A percentile compares a stretch with the other conserved stretches of the same genome.
Evolutionary conservation across 257 asterid species (phyloP).

Genomic region (Forsythia suspensa): DNA sequence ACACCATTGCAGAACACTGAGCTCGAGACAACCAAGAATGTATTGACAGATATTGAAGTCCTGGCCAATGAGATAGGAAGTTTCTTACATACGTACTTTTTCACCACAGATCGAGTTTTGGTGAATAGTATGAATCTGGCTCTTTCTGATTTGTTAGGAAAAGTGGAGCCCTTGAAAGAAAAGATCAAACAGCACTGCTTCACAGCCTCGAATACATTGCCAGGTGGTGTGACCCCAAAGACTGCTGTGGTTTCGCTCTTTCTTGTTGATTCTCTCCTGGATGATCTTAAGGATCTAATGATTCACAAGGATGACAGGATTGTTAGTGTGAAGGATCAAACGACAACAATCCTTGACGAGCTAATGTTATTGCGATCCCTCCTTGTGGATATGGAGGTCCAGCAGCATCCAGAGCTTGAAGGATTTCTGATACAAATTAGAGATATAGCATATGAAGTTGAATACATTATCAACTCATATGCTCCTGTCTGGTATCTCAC

Average conservation of each 20-base stretch:
- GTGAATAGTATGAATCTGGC: not conserved
- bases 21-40: not conserved
- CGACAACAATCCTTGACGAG: not conserved
- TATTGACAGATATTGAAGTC: not conserved
- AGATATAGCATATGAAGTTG: conserved; percentile 24
- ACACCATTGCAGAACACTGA: conserved; percentile 12
- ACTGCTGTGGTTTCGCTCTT: not conserved
- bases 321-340: conserved; percentile 9
- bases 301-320: not conserved
- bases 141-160: conserved; percentile 7
- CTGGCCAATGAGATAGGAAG: not conserved
- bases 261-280: too few relatives aligned
- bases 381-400: not conserved
- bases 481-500: too few relatives aligned
- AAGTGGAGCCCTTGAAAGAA: conserved; percentile 2
- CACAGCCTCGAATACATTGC: not conserved
- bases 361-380: not conserved
- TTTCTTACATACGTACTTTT: conserved; percentile 15
- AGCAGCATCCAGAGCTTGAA: too few relatives aligned
- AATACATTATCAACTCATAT: conserved; percentile 16
- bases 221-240: not conserved
- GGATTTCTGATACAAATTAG: conserved; percentile 4
- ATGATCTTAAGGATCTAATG: too few relatives aligned
- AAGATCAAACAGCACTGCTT: conserved; percentile 17
- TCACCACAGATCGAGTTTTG: conserved; percentile 1